phyloP scores from a whole-genome alignment of 257 asterid species.

The Solanum gracilifrons region DNA sequence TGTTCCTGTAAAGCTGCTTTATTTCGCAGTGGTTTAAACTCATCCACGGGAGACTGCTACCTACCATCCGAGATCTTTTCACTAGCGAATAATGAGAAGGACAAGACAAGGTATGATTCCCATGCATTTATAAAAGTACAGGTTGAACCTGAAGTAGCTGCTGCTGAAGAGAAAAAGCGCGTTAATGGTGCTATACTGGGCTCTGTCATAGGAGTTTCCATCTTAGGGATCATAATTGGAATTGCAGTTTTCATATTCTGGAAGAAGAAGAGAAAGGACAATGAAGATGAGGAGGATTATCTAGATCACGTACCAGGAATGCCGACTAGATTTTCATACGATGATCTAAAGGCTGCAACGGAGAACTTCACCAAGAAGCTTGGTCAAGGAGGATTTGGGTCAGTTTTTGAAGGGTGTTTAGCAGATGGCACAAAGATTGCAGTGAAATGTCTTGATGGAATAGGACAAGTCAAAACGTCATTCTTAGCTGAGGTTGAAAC shows the following conservation, averaged over 20 bases:
- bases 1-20: slow-evolving; percentile 44
- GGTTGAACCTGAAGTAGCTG: neutral
- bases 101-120: slow-evolving; percentile 4
- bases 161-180: neutral
- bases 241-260: neutral
- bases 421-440: slow-evolving; percentile 14
- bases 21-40: slow-evolving; percentile 9
- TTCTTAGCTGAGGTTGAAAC: slow-evolving; percentile 24
- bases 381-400: slow-evolving; percentile 20
- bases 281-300: slow-evolving; percentile 11
- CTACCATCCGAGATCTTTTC: slow-evolving; percentile 27
- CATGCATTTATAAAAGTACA: slow-evolving; percentile 13
- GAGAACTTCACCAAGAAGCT: slow-evolving; percentile 9
- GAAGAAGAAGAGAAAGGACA: slow-evolving; percentile 3
- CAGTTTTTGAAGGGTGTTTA: slow-evolving; percentile 16
- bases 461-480: slow-evolving; percentile 13
- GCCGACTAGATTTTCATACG: slow-evolving; percentile 16
- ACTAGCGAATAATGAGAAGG: slow-evolving; percentile 11
- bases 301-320: slow-evolving; percentile 17
- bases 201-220: neutral
- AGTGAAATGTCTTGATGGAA: slow-evolving; percentile 19
- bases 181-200: neutral
- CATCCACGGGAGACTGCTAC: slow-evolving; percentile 22
- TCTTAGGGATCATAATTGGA: slow-evolving; percentile 2
- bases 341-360: slow-evolving; percentile 10